These are phyloP conservation scores for Magnolia kwangsiensis DNA, from an alignment of 164 flowering plant species.

Conservation along the genomic window DNA sequence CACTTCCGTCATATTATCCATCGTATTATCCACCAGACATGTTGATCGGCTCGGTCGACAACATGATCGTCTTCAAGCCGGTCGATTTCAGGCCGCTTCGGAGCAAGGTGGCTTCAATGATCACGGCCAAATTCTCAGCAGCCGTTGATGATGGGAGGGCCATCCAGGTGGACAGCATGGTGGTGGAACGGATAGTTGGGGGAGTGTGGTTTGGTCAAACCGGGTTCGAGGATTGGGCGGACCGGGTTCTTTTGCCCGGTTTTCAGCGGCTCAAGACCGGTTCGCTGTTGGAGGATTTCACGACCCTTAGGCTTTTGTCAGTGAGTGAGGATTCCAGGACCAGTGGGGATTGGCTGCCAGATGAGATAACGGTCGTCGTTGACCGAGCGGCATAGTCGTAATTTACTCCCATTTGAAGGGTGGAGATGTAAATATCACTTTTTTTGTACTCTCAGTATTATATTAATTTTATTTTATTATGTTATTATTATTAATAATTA, in stretches of 20 bases:
- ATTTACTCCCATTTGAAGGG: constrained; percentile 13
- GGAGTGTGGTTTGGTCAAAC: constrained; percentile 66
- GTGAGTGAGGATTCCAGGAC: constrained; percentile 27
- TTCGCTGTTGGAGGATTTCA: constrained; percentile 12
- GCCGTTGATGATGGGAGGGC: constrained; percentile 30
- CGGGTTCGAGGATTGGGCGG: constrained; percentile 62
- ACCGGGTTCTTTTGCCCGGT: constrained; percentile 56
- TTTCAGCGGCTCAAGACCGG: constrained; percentile 50
- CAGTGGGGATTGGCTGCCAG: constrained; percentile 46
- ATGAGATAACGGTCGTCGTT: constrained; percentile 31
- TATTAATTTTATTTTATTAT: too few relatives aligned
- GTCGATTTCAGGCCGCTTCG: constrained; percentile 48
- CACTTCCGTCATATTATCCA: not conserved
- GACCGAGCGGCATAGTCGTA: not conserved
- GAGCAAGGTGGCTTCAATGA: constrained; percentile 30
- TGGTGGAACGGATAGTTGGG: constrained; percentile 55
- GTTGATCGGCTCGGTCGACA: constrained; percentile 49
- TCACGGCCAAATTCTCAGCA: constrained; percentile 37
- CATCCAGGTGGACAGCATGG: constrained; percentile 49
- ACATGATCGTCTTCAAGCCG: constrained; percentile 60
- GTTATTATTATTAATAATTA: too few relatives aligned
- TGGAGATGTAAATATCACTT: constrained; percentile 36
- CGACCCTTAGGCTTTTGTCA: constrained; percentile 38
- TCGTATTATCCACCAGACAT: constrained; percentile 16
- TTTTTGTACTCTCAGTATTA: too few relatives aligned